phyloP scores from a whole-genome alignment of 371 early-diverging fungal species.

The Mucor mucedo region DNA sequence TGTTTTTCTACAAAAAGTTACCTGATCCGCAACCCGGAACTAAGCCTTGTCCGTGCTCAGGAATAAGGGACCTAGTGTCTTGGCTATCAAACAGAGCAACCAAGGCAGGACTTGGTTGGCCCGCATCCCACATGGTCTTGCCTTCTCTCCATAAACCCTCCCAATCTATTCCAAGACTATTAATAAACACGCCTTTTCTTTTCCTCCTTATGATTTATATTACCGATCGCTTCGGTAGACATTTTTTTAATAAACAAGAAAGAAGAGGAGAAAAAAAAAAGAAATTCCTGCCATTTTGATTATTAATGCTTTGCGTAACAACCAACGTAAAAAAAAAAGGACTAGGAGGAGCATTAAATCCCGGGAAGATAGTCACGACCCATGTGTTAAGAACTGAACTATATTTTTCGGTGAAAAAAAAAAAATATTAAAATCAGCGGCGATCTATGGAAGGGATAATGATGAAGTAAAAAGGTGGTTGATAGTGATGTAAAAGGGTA shows the following conservation, averaged over 20 bases:
- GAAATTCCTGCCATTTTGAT: not conserved
- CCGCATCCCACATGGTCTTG: constrained; percentile 69
- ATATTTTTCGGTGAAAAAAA: constrained; percentile 6
- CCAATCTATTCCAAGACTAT: constrained; percentile 46
- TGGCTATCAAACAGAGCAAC: constrained; percentile 64
- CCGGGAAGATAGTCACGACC: constrained; percentile 8
- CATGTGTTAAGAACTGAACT: constrained; percentile 4
- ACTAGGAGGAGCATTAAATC: not conserved
- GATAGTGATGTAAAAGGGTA: not conserved
- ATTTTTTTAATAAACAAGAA: not conserved
- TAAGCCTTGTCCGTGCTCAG: constrained; percentile 63
- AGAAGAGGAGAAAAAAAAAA: not conserved
- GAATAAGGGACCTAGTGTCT: constrained; percentile 55
- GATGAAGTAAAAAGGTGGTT: not conserved
- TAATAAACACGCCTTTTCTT: too few species aligned
- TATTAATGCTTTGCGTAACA: constrained; percentile 10
- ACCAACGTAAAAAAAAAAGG: not conserved
- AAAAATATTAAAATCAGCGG: constrained; percentile 3
- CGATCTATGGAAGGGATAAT: not conserved
- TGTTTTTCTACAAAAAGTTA: constrained; percentile 15
- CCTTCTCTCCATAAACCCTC: constrained; percentile 58
- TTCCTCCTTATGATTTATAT: too few species aligned
- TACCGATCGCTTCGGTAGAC: too few species aligned
- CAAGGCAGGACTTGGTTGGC: constrained; percentile 68
- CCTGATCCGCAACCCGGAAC: constrained; percentile 89